phyloP scores from a whole-genome alignment of 495 filamentous ascomycete species.

The Xylaria bambusicola region DNA sequence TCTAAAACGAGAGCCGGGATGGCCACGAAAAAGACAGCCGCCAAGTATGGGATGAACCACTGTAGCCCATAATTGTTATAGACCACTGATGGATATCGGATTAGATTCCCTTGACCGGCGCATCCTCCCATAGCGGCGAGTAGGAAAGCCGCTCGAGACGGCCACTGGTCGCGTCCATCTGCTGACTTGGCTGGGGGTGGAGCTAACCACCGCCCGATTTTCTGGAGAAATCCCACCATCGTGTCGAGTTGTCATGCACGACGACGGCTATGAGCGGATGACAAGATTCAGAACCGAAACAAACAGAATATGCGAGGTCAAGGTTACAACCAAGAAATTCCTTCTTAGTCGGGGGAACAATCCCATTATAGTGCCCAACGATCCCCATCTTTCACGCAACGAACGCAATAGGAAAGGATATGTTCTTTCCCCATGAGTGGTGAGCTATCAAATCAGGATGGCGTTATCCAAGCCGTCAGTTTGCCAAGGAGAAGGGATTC shows the following conservation, averaged over 20 bases:
- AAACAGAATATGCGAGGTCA: neutral
- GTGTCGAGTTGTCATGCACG: too few relatives aligned
- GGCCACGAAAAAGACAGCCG: conserved; percentile 42
- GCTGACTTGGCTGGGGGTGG: conserved; percentile 15
- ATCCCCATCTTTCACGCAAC: too few relatives aligned
- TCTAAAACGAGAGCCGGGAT: conserved; percentile 50
- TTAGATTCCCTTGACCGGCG: conserved; percentile 17
- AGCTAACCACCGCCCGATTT: conserved; percentile 6
- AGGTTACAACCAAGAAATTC: too few relatives aligned
- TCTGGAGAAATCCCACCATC: neutral
- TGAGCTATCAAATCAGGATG: neutral
- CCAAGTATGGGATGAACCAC: conserved; percentile 39
- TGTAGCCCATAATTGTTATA: conserved; percentile 23
- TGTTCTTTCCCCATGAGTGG: neutral
- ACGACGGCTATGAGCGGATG: too few relatives aligned
- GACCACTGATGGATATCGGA: conserved; percentile 17
- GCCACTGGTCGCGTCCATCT: conserved; percentile 22
- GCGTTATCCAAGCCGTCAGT: neutral
- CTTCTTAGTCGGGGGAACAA: neutral
- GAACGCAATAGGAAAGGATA: too few relatives aligned
- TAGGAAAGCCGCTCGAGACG: conserved; percentile 17
- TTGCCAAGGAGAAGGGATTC: conserved; percentile 7
- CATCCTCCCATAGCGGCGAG: conserved; percentile 18
- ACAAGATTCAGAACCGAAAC: neutral
- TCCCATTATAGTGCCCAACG: conserved; percentile 7